Conservation (phyloP, 2,329 filamentous ascomycete species). For the Pseudogymnoascus sp. region DNA sequence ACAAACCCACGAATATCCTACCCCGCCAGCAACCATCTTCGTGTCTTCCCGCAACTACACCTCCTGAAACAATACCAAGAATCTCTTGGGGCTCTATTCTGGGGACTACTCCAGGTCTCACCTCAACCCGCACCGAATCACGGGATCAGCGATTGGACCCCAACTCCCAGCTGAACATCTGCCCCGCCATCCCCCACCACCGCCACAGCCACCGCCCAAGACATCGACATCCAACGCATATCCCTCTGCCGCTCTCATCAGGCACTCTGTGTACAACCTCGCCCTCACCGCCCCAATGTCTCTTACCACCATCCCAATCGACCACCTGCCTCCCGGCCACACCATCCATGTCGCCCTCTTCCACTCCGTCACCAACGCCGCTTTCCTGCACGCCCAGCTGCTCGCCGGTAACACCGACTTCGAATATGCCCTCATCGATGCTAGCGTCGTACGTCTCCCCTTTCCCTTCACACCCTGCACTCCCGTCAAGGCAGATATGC, state of each 20-base stretch:
- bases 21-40: background rate
- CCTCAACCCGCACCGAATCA: background rate
- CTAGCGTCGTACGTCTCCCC: conserved; percentile 52
- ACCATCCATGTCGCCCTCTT: conserved; percentile 69
- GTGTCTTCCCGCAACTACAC: background rate
- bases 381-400: conserved; percentile 73
- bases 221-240: background rate
- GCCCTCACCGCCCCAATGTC: conserved; percentile 32
- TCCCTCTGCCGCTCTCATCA: background rate
- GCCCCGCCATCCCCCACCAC: background rate
- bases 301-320: conserved; percentile 57
- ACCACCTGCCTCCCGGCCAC: conserved; percentile 63
- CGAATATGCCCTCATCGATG: conserved; percentile 92
- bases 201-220: background rate
- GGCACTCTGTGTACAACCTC: background rate
- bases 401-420: conserved; percentile 76
- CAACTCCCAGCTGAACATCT: background rate
- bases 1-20: background rate
- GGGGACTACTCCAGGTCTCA: background rate
- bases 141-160: background rate
- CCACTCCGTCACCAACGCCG: conserved; percentile 65
- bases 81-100: background rate
- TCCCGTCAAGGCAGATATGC: background rate
- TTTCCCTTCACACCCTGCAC: background rate
- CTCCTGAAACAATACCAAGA: background rate